Percentiles rank a stretch among this genome's conserved stretches.
phyloP scores from a whole-genome alignment of 2,329 filamentous ascomycete genomes.

The Nannizziopsis arthrosporioides region DNA sequence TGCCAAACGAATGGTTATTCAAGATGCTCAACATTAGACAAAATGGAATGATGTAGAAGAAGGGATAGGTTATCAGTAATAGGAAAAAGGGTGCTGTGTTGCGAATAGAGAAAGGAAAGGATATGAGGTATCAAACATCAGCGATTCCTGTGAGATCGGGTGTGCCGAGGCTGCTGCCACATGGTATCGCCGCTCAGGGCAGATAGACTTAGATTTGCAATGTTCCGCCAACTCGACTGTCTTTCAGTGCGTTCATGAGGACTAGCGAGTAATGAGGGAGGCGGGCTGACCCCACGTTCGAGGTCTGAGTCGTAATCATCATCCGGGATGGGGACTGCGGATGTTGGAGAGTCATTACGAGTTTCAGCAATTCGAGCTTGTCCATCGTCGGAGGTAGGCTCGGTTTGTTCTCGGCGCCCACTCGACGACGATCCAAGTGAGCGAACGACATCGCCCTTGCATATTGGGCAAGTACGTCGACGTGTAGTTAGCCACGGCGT shows the following conservation, averaged over 20 bases:
- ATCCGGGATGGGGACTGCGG: conserved; percentile 38
- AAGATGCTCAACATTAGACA: conserved; percentile 1
- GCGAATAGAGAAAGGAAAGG: neutral
- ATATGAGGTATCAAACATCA: conserved; percentile 17
- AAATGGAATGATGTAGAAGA: conserved; percentile 14
- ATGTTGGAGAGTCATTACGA: conserved; percentile 39
- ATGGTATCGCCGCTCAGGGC: conserved; percentile 37
- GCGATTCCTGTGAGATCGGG: conserved; percentile 27
- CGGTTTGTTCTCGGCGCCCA: conserved; percentile 20
- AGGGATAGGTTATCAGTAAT: neutral
- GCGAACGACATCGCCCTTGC: conserved; percentile 86
- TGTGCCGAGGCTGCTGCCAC: conserved; percentile 31
- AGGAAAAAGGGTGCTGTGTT: neutral
- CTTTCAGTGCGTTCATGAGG: conserved; percentile 17
- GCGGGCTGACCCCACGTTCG: conserved; percentile 30
- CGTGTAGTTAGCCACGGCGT: conserved; percentile 95
- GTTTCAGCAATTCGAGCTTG: conserved; percentile 37
- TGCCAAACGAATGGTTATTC: neutral
- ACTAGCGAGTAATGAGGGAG: conserved; percentile 23
- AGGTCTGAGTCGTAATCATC: conserved; percentile 33
- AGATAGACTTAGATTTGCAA: conserved; percentile 35
- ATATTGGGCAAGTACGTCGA: conserved; percentile 94
- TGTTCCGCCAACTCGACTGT: conserved; percentile 33
- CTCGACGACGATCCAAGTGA: conserved; percentile 30
- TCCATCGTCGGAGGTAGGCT: conserved; percentile 35